These are phyloP conservation scores for Saturnispora sanitii DNA, from an alignment of 805 yeast genomes.

Conservation along the genomic window DNA sequence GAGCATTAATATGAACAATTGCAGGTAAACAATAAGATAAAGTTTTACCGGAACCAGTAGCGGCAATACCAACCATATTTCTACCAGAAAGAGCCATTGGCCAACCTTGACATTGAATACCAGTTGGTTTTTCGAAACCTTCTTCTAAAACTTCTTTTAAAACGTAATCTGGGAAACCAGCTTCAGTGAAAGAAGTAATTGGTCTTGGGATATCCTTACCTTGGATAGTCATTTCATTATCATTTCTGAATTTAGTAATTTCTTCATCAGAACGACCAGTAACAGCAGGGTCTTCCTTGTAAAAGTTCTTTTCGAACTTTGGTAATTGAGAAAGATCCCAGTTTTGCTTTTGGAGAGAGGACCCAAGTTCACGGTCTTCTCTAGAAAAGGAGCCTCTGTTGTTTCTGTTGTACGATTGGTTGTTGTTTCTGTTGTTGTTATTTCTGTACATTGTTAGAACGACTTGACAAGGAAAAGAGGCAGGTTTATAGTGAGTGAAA, in stretches of 20 bases:
- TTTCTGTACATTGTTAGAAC: slow-evolving; percentile 5
- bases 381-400: slow-evolving; percentile 29
- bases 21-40: slow-evolving; percentile 94
- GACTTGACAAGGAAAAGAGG: background rate
- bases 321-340: slow-evolving; percentile 77
- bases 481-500: background rate
- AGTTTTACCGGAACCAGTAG: slow-evolving; percentile 99
- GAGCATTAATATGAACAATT: slow-evolving; percentile 96
- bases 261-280: slow-evolving; percentile 66
- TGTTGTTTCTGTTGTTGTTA: slow-evolving; percentile 11
- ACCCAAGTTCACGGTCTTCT: slow-evolving; percentile 40
- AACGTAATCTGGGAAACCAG: slow-evolving; percentile 95
- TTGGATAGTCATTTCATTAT: slow-evolving; percentile 72
- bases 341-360: slow-evolving; percentile 57
- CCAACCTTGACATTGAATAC: slow-evolving; percentile 99
- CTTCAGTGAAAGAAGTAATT: slow-evolving; percentile 85
- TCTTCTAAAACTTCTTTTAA: slow-evolving; percentile 78
- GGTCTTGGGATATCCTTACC: slow-evolving; percentile 93
- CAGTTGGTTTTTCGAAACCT: slow-evolving; percentile 92
- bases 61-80: slow-evolving; percentile 98
- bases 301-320: slow-evolving; percentile 90
- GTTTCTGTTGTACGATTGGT: slow-evolving; percentile 24
- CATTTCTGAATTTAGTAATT: slow-evolving; percentile 64
- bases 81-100: slow-evolving; percentile 99
- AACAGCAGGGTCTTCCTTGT: slow-evolving; percentile 76